Base-by-base conservation (phyloP, 2,329 filamentous ascomycete genomes). In the Geosmithia morbida region DNA sequence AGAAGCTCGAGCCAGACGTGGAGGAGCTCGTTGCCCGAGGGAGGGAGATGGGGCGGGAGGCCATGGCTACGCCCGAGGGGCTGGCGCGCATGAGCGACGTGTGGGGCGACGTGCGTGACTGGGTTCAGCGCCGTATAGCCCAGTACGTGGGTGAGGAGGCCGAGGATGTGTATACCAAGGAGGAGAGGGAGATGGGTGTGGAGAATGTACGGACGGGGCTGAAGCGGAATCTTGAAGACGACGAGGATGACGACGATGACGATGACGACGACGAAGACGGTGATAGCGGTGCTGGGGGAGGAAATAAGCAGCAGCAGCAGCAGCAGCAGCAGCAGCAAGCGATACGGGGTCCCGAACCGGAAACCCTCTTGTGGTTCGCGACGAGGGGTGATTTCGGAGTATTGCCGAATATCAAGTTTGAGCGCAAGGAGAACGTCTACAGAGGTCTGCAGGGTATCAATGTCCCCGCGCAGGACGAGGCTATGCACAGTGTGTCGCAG, bases 1-100 rank as follows among this genome's bases (percentile, higher is more conserved):
- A 92, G 65, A 92, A 92, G 60, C 73, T 88, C 45, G 87, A 92
- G 54, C 85, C 86, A 0, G 72, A 77, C 20, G 80, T 88, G 17
- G 85, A 89, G 59, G 78, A 81, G 48, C 81, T 83, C 66, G 79
- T 90, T 22, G 75, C 79, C 19, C 68, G 79, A 46, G 83, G 80
- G 1, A 74, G 76, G 37, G 69, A 69, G 49, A 66, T 67, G 26
- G 68, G 69, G 13, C 58, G 55, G 16, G 53, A 59, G 22, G 61
- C 58, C 4, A 70, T 50, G 55, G 61, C 58, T 3, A 70, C 50
- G 55, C 67, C 68, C 1, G 71, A 81, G 46, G 67, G 66, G 26
- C 52, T 67, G 14, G 57, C 56, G 1, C 55, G 55, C 26, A 62
- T 81, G 40, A 67, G 73, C 46, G 70, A 73, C 43, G 63, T 85